These are phyloP conservation scores for Candida boidinii DNA, from an alignment of 805 yeast genomes.

Conservation along the genomic window DNA sequence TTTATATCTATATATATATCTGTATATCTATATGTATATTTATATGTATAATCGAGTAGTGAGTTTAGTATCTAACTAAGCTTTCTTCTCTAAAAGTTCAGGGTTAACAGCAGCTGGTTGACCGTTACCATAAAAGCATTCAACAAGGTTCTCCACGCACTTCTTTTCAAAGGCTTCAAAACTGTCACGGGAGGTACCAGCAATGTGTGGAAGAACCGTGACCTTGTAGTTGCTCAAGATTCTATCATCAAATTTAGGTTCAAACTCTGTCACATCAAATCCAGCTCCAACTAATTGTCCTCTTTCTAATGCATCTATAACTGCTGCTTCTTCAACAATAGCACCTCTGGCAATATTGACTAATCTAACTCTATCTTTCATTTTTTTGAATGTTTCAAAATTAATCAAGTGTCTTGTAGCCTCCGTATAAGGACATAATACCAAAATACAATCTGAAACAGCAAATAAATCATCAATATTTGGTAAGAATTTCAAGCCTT, in stretches of 20 bases:
- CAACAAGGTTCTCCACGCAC: conserved; percentile 28
- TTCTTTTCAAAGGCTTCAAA: conserved; percentile 28
- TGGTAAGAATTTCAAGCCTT: conserved; percentile 21
- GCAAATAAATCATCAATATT: conserved; percentile 20
- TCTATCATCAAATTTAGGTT: conserved; percentile 27
- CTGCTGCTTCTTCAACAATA: conserved; percentile 29
- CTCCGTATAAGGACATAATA: conserved; percentile 31
- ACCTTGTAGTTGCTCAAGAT: conserved; percentile 26
- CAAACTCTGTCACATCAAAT: conserved; percentile 34
- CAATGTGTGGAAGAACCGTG: conserved; percentile 29
- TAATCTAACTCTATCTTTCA: conserved; percentile 19
- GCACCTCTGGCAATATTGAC: conserved; percentile 34
- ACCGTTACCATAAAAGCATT: conserved; percentile 25
- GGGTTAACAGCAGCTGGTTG: conserved; percentile 23
- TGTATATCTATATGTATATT: too few relatives aligned
- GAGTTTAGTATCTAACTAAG: too few relatives aligned
- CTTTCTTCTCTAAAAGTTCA: conserved; percentile 8
- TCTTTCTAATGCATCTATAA: conserved; percentile 29
- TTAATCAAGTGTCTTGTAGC: conserved; percentile 30
- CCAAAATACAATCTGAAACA: conserved; percentile 23
- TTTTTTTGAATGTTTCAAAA: conserved; percentile 21
- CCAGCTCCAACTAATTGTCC: conserved; percentile 35
- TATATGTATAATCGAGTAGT: too few relatives aligned
- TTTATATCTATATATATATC: too few relatives aligned
- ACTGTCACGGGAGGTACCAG: conserved; percentile 27